phyloP scores from a whole-genome alignment of 2,329 filamentous ascomycete species.

The Pseudofabraea citricarpa region DNA sequence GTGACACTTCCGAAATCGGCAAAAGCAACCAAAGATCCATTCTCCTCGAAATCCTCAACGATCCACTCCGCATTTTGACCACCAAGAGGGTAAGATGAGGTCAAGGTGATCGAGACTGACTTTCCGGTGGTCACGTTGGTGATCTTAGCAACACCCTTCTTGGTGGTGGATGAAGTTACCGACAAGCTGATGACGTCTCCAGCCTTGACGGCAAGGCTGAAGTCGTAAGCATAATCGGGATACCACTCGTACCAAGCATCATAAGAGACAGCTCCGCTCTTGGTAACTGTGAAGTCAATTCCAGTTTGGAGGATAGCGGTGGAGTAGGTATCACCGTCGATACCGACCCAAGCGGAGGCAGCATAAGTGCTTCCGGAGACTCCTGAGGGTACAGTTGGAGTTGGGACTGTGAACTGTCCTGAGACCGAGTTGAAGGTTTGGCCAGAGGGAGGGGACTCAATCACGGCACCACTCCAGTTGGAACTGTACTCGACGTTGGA shows the following conservation, averaged over 20 bases:
- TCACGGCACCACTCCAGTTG: slow-evolving; percentile 57
- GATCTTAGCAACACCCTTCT: slow-evolving; percentile 36
- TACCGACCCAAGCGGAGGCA: slow-evolving; percentile 54
- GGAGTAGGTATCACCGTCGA: slow-evolving; percentile 51
- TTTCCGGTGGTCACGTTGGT: slow-evolving; percentile 40
- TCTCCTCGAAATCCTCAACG: slow-evolving; percentile 42
- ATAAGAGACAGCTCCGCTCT: slow-evolving; percentile 37
- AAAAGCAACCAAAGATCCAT: slow-evolving; percentile 34
- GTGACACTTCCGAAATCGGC: slow-evolving; percentile 40
- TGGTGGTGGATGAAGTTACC: slow-evolving; percentile 32
- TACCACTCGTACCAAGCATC: slow-evolving; percentile 58
- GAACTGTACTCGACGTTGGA: slow-evolving; percentile 43
- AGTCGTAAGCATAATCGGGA: slow-evolving; percentile 48
- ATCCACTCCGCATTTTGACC: slow-evolving; percentile 44
- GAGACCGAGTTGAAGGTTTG: slow-evolving; percentile 47
- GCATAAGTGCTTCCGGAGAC: slow-evolving; percentile 32
- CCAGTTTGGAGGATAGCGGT: slow-evolving; percentile 51
- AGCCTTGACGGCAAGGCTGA: slow-evolving; percentile 36
- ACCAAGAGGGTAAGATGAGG: too few species aligned
- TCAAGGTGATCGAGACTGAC: slow-evolving; percentile 36
- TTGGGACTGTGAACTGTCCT: slow-evolving; percentile 49
- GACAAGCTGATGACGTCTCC: slow-evolving; percentile 38
- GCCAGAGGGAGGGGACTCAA: too few species aligned
- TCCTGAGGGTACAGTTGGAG: slow-evolving; percentile 27
- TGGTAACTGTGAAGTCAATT: slow-evolving; percentile 49